Evolutionary conservation across 305 asterid genomes (phyloP), one percentile per base, ranked within the genome.

Genomic region (Solanum chacoense): DNA sequence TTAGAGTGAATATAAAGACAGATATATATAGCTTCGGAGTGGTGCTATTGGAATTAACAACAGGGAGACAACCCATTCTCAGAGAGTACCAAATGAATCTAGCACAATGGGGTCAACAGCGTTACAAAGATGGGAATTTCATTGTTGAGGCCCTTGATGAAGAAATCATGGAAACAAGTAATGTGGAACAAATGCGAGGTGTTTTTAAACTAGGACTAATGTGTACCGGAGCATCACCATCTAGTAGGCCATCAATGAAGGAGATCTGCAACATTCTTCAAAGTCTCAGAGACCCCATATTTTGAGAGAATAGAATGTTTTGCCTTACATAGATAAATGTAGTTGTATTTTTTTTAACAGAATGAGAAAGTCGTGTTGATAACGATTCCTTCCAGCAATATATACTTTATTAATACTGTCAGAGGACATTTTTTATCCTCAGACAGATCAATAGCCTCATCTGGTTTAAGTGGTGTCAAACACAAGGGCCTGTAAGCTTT

Each of bases 21-120:
- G 87, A 88, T 37, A 36, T 88, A 2, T 78, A 88, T 22, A 88
- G 89, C 36, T 88, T 78, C 37, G 87, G 89, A 32, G 89, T 88
- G 40, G 79, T 88, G n/a, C 88, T 88, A 31, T 76, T 88, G 1
- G 88, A 88, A 83, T 65, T 88, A 42, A 65, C 88, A 72, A 83
- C 90, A 1, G 88, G 90, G 32, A 83, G 85, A 31, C 28, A 29
- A 42, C 74, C 88, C 55, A 69, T 81, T 5, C 36, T 20, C 24
- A 22, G 14, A n/a, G 84, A 84, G 14, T 77, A 84, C 5, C 75
- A 84, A 24, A 71, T 80, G 38, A 88, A 88, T 81, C 74, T 88
- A 16, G 90, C 88, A 31, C 84, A 74, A 84, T 84, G 90, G 88
- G 88, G 65, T 32, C 37, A 65, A 32, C 35, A 8, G 20, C 24